phyloP scores from a whole-genome alignment of 768 basidiomycete genomes.

The Lactifluus volemus region DNA sequence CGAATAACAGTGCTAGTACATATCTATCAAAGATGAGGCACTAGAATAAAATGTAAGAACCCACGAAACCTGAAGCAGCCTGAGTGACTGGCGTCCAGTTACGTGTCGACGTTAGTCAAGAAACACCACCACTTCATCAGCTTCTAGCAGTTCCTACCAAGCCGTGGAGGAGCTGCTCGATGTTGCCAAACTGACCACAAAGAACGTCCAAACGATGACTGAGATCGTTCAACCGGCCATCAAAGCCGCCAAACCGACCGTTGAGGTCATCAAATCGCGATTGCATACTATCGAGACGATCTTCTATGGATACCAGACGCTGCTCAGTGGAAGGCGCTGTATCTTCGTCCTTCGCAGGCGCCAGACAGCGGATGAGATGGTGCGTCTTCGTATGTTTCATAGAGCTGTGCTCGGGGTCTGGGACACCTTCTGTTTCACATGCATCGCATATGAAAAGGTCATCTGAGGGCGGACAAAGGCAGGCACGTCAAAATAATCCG shows the following conservation, averaged over 20 bases:
- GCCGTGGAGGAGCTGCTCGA: background rate
- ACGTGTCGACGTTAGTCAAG: too few relatives aligned
- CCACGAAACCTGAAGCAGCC: too few relatives aligned
- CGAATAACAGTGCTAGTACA: too few relatives aligned
- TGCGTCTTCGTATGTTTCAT: constrained; percentile 2
- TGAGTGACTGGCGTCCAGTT: too few relatives aligned
- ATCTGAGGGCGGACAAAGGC: background rate
- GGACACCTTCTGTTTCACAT: constrained; percentile 13
- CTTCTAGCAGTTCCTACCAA: background rate
- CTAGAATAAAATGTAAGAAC: too few relatives aligned
- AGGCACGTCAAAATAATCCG: background rate
- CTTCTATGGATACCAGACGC: background rate
- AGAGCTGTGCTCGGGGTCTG: background rate
- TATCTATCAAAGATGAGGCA: too few relatives aligned
- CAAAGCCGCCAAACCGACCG: background rate
- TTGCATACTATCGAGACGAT: background rate
- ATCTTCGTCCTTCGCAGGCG: background rate
- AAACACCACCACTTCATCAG: background rate
- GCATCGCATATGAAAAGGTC: constrained; percentile 17
- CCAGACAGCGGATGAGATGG: constrained; percentile 9
- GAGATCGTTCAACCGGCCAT: background rate
- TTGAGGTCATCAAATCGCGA: background rate
- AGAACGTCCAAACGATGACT: background rate
- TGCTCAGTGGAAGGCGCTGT: background rate
- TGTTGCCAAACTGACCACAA: background rate